Evolutionary conservation across 495 filamentous ascomycete genomes (phyloP).

Genomic region (Penicillium manginii): DNA sequence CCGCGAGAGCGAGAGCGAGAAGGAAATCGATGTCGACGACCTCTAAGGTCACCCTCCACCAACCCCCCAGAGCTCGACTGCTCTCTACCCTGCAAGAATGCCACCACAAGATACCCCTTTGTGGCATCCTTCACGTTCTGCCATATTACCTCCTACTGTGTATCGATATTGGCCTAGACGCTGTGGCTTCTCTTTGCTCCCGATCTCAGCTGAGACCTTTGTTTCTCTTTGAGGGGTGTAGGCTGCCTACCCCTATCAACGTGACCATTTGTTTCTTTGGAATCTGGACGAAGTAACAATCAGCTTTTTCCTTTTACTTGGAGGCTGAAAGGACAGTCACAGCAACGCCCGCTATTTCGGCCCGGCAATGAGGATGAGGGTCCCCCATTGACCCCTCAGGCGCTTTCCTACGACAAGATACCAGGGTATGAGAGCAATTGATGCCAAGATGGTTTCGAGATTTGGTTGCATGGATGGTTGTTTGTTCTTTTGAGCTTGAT

Average conservation of each 20-base stretch:
- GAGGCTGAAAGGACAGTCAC: constrained; percentile 3
- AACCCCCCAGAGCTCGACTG: constrained; percentile 31
- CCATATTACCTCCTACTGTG: constrained; percentile 27
- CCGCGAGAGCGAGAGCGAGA: constrained; percentile 59
- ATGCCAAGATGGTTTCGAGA: constrained; percentile 23
- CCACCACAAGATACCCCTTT: constrained; percentile 30
- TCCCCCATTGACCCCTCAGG: constrained; percentile 10
- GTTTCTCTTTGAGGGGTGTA: constrained; percentile 10
- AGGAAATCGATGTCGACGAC: constrained; percentile 64
- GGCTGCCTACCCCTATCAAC: not conserved
- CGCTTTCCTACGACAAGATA: constrained; percentile 30
- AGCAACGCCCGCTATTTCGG: constrained; percentile 18
- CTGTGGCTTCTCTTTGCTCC: constrained; percentile 20
- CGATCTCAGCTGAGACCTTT: constrained; percentile 13
- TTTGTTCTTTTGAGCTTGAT: constrained; percentile 13
- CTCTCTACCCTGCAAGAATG: constrained; percentile 43
- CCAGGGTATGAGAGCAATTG: constrained; percentile 32
- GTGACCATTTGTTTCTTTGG: constrained; percentile 18
- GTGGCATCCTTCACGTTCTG: constrained; percentile 33
- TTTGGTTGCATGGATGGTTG: constrained; percentile 23
- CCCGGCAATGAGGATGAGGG: constrained; percentile 22
- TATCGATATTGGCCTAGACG: constrained; percentile 23
- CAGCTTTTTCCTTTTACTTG: constrained; percentile 5
- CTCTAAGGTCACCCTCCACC: constrained; percentile 47
- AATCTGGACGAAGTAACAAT: constrained; percentile 18